Evolutionary conservation across 257 asterid genomes (phyloP).

Genomic region (Osmanthus fragrans): DNA sequence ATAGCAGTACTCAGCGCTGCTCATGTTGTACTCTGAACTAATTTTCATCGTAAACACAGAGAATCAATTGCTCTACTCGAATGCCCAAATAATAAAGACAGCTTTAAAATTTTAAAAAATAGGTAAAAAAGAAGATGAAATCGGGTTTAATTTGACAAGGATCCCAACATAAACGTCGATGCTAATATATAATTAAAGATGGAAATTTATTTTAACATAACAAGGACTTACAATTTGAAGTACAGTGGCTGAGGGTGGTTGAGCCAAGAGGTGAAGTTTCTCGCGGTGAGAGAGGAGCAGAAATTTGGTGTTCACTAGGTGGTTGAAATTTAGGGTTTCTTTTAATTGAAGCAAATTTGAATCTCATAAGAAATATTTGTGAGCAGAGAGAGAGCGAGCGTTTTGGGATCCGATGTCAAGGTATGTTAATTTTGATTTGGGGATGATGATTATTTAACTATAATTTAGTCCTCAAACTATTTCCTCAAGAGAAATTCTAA

Average conservation of each 20-base stretch:
- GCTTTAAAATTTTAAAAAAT: not conserved
- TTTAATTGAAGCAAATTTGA: not conserved
- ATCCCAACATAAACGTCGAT: not conserved
- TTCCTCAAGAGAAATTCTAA: not conserved
- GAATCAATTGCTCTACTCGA: not conserved
- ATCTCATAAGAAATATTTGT: not conserved
- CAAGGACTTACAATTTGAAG: not conserved
- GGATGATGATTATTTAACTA: not conserved
- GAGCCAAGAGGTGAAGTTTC: not conserved
- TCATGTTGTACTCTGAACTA: not conserved
- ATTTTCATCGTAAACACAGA: not conserved
- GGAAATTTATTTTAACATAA: not conserved
- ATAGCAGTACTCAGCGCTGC: not conserved
- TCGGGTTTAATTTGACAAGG: not conserved
- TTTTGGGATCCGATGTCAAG: not conserved
- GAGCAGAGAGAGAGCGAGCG: not conserved
- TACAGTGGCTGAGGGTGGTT: not conserved
- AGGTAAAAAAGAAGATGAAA: not conserved
- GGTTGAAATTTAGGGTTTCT: not conserved
- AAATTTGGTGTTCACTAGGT: not conserved
- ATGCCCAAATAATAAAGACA: not conserved
- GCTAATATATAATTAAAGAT: not conserved
- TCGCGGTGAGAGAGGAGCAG: not conserved
- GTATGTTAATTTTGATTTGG: not conserved
- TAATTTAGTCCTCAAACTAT: not conserved